Conservation (phyloP, 495 filamentous ascomycete species). For the Trypethelium eluteriae region DNA sequence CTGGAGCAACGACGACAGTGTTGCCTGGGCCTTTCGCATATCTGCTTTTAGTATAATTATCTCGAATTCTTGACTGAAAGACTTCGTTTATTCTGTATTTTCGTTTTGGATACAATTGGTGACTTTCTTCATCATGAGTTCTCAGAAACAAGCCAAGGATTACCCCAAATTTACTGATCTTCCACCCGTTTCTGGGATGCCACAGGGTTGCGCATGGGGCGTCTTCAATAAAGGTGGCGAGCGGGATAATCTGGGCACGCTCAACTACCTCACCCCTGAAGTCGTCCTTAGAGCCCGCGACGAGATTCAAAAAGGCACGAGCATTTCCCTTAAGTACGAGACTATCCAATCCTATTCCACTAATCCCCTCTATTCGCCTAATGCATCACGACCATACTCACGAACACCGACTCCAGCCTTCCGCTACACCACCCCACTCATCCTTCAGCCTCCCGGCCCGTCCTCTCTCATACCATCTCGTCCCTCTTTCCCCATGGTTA, state of each 20-base stretch:
- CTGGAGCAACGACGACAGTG: background rate
- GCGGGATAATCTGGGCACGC: constrained; percentile 25
- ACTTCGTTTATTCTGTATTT: background rate
- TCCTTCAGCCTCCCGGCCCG: background rate
- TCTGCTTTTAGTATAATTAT: background rate
- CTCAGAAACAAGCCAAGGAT: background rate
- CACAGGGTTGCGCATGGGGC: constrained; percentile 17
- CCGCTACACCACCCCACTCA: background rate
- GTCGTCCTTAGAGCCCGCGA: constrained; percentile 24
- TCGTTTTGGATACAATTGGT: background rate
- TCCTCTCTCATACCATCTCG: constrained; percentile 11
- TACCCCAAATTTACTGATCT: constrained; percentile 3
- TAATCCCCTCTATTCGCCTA: background rate
- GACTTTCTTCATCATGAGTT: background rate
- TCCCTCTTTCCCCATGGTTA: background rate
- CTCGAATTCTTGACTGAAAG: background rate
- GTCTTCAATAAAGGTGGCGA: constrained; percentile 16
- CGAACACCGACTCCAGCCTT: no score
- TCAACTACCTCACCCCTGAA: constrained; percentile 28
- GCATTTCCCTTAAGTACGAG: constrained; percentile 19
- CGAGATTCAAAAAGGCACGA: constrained; percentile 23
- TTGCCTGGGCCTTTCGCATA: background rate
- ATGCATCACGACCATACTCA: no score
- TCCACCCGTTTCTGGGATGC: constrained; percentile 10
- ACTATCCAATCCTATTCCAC: background rate